A percentile compares a stretch with the other conserved stretches of the same genome.
phyloP scores from a whole-genome alignment of 2,329 filamentous ascomycete genomes.

The Capronia coronata region DNA sequence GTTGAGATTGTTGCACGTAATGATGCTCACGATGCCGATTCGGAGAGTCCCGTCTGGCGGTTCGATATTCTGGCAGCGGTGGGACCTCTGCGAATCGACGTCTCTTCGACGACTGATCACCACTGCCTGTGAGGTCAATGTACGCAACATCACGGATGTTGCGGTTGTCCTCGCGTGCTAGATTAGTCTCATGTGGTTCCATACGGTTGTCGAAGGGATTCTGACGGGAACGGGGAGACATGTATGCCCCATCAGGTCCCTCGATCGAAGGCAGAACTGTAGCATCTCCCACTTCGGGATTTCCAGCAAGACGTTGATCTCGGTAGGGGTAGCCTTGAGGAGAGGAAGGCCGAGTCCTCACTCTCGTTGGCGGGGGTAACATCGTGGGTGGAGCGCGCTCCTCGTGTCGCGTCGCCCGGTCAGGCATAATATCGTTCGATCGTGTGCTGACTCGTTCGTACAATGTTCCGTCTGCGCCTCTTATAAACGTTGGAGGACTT shows the following conservation, averaged over 20 bases:
- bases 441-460: conserved; percentile 20
- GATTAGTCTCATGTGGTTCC: conserved; percentile 16
- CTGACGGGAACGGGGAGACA: conserved; percentile 12
- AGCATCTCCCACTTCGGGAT: conserved; percentile 19
- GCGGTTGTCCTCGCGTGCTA: conserved; percentile 6
- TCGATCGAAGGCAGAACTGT: conserved; percentile 26
- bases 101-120: conserved; percentile 13
- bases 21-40: conserved; percentile 7
- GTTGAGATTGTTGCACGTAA: conserved; percentile 10
- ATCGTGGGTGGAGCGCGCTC: conserved; percentile 5
- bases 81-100: conserved; percentile 15
- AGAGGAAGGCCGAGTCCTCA: conserved; percentile 22
- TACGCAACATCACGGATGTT: conserved; percentile 2
- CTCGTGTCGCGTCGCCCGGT: conserved; percentile 10
- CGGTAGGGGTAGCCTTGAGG: conserved; percentile 11
- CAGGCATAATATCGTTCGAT: conserved; percentile 2
- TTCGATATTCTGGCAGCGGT: conserved; percentile 3
- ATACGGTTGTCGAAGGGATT: conserved; percentile 16
- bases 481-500: conserved; percentile 20
- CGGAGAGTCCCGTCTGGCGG: conserved; percentile 12
- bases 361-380: background rate
- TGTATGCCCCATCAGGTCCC: conserved; percentile 21
- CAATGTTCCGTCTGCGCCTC: conserved; percentile 20
- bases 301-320: conserved; percentile 7
- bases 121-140: conserved; percentile 11